Evolutionary conservation across 2,329 filamentous ascomycete genomes (phyloP), one percentile per base, ranked within the genome.

Genomic region (Lecanosticta acicola): DNA sequence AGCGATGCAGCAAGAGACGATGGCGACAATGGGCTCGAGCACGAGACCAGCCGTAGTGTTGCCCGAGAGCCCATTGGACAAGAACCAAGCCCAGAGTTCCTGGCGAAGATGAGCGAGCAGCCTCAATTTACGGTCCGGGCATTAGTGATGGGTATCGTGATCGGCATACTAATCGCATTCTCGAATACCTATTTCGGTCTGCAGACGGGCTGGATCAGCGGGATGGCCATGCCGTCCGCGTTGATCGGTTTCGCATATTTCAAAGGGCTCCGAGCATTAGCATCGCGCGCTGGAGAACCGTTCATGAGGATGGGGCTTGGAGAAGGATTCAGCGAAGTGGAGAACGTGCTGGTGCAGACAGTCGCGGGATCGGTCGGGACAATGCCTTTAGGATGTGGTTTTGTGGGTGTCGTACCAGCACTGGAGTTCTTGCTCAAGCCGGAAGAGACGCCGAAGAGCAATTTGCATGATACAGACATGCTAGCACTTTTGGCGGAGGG

Each of bases 111-210:
- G 32, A 58, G 51, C 17, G 57, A 60, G 38, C 56, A 74, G 50
- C 70, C 72, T 4, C 79, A 79, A 38, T 96, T 98, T 69, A 97
- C 93, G 0, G 47, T 84, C 19, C 84, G 93, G 45, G 88, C 88
- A 41, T 76, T 97, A 32, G 63, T 81, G 3, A 87, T 87, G 20
- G 93, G 93, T 13, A 74, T 94, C 4, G 71, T 79, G 3, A 93
- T 98, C 53, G 93, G 93, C 33, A 80, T 93, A 3, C 74, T 97
- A 45, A 95, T 97, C 61, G 93, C 87, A 63, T 95, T 95, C 66
- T 94, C 87, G 42, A 98, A 98, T 65, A 96, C 94, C 74, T 98
- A 97, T 68, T 98, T 98, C 65, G 93, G 93, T n/a, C 74, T 98
- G 24, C 93, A 97, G 70, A 94, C 87, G 20, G 83, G 83, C 54